These are phyloP conservation scores for Boletus subcaerulescens DNA, from an alignment of 768 basidiomycete genomes.

Conservation along the genomic window DNA sequence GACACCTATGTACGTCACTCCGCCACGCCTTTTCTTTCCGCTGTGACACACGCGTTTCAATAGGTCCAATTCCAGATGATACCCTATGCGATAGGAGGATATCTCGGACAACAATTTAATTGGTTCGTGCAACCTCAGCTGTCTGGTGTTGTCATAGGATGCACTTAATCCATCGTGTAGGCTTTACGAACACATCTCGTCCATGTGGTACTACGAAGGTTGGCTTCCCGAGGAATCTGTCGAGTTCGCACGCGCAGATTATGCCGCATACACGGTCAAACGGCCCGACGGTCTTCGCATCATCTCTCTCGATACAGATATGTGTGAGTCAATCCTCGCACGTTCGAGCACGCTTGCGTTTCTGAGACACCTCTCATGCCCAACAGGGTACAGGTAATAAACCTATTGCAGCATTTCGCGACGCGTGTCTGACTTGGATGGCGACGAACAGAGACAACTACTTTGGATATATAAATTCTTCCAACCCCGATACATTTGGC, in stretches of 20 bases:
- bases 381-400: too few relatives aligned
- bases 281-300: too few relatives aligned
- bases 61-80: conserved; percentile 33
- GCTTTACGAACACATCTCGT: conserved; percentile 47
- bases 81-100: conserved; percentile 36
- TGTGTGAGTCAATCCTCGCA: conserved; percentile 25
- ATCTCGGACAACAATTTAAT: conserved; percentile 36
- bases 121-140: conserved; percentile 27
- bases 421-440: too few relatives aligned
- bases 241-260: conserved; percentile 42
- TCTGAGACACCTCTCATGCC: too few relatives aligned
- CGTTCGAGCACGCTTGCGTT: too few relatives aligned
- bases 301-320: conserved; percentile 48
- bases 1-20: conserved; percentile 53
- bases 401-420: too few relatives aligned
- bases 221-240: conserved; percentile 41
- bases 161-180: conserved; percentile 18
- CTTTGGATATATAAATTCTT: too few relatives aligned
- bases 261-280: conserved; percentile 20
- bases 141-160: neutral
- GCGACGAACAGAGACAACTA: too few relatives aligned
- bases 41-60: neutral
- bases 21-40: neutral
- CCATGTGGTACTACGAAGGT: conserved; percentile 42
- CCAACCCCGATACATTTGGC: too few relatives aligned